Evolutionary conservation across 805 yeast species (phyloP), one percentile per base, ranked within the genome.

Genomic region (Candida nitratophila): DNA sequence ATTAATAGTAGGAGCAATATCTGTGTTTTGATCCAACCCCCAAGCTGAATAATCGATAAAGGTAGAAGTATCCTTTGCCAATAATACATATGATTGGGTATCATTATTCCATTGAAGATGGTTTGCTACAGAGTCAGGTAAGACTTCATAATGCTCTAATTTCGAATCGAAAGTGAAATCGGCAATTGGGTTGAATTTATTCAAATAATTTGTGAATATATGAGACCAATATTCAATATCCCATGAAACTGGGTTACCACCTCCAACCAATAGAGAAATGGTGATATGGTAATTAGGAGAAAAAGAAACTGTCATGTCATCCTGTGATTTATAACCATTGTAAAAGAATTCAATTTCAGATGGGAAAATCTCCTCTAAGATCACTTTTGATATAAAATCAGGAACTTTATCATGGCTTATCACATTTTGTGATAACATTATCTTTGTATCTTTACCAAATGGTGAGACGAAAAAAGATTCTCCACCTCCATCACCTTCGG

Each of bases 21-120:
- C 70, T 52, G 64, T 57, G 44, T 57, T 59, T 49, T 66, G 67
- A 41, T 64, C 73, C 43, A 78, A 65, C 44, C 83, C 83, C 95
- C 95, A 85, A 51, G 86, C 95, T 2, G 93, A 89, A 51, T 79
- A 79, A 62, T 91, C 93, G 47, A 90, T 75, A 50, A 86, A 78
- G 14, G 90, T 83, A 2, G 95, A 74, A 31, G 90, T 68, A 44
- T 84, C 84, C 9, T 68, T 58, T 43, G 70, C 64, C 21, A 69
- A 67, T 16, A 83, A 65, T 3, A 69, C 14, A 22, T 44, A 48
- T 19, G 43, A 46, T 19, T 64, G 61, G 0, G 60, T 50, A 2
- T 59, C 63, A 17, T 51, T 47, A 21, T 53, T 46, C 19, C 50
- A 56, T 37, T 63, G 56, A 31, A 50, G 43, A 37, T 30, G 67